Evolutionary conservation across 2,329 filamentous ascomycete genomes (phyloP).

Genomic region (Ophiostoma populinum): DNA sequence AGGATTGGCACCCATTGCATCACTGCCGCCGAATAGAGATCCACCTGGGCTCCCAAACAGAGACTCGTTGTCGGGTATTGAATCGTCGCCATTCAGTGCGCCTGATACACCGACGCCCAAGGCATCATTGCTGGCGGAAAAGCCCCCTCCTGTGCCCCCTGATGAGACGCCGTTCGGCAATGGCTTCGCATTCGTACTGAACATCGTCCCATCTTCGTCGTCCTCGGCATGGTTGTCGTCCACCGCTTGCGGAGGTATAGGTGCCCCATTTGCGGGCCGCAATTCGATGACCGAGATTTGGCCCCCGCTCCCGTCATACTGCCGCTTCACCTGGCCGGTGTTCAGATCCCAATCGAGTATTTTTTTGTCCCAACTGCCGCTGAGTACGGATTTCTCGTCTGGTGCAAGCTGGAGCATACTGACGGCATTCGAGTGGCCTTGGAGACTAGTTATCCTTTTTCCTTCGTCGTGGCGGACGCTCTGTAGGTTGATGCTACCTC

Average conservation of each 20-base stretch:
- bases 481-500: slow-evolving; percentile 82
- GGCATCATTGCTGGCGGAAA: slow-evolving; percentile 16
- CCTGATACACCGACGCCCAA: slow-evolving; percentile 18
- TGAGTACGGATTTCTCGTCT: slow-evolving; percentile 75
- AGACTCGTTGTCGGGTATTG: slow-evolving; percentile 51
- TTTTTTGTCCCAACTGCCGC: slow-evolving; percentile 91
- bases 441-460: slow-evolving; percentile 66
- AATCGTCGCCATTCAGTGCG: slow-evolving; percentile 19
- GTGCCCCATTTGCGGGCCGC: slow-evolving; percentile 56
- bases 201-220: slow-evolving; percentile 55
- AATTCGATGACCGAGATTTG: slow-evolving; percentile 84
- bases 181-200: slow-evolving; percentile 54
- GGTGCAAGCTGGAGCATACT: slow-evolving; percentile 67
- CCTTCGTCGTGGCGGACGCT: slow-evolving; percentile 90
- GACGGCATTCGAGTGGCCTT: slow-evolving; percentile 78
- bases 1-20: slow-evolving; percentile 35
- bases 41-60: slow-evolving; percentile 69
- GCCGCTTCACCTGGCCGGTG: slow-evolving; percentile 57
- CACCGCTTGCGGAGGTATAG: slow-evolving; percentile 53
- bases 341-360: slow-evolving; percentile 93
- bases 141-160: slow-evolving; percentile 15
- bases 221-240: slow-evolving; percentile 37
- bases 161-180: slow-evolving; percentile 34
- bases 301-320: slow-evolving; percentile 58
- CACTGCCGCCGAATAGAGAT: slow-evolving; percentile 75